These are phyloP conservation scores for Picocystis sp. DNA, from an alignment of 163 green algal species.

Conservation along the genomic window DNA sequence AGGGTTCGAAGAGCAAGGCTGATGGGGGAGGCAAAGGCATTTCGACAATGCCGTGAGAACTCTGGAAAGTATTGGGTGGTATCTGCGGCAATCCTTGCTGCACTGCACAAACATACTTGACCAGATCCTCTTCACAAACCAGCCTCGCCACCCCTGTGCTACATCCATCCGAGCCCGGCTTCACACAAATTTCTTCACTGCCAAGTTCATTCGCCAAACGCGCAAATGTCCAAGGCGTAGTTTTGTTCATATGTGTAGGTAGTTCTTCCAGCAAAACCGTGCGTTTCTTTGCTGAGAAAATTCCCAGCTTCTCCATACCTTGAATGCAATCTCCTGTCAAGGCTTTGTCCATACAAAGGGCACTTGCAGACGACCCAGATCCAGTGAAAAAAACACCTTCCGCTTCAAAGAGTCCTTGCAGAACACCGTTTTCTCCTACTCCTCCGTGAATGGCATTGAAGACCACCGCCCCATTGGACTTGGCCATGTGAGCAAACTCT, in stretches of 20 bases:
- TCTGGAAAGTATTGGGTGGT: conserved; percentile 7
- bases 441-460: conserved; percentile 20
- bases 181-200: conserved; percentile 20
- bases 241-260: too few species aligned
- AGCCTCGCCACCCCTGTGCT: conserved; percentile 25
- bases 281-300: too few species aligned
- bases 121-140: conserved; percentile 11
- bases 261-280: too few species aligned
- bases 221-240: too few species aligned
- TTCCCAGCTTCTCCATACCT: not conserved
- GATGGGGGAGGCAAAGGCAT: conserved; percentile 14
- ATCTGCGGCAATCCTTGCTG: conserved; percentile 8
- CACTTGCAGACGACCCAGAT: conserved; percentile 7
- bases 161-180: conserved; percentile 28
- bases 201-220: too few species aligned
- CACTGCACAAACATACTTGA: conserved; percentile 13
- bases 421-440: conserved; percentile 10
- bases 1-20: conserved; percentile 28
- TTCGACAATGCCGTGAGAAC: conserved; percentile 15
- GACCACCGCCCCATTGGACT: conserved; percentile 12
- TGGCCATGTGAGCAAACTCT: conserved; percentile 13
- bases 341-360: conserved; percentile 18
- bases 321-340: conserved; percentile 11
- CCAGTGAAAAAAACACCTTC: conserved; percentile 13
- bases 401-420: conserved; percentile 11